phyloP scores from a whole-genome alignment of 306 rosid genomes.

The Albizia julibrissin region DNA sequence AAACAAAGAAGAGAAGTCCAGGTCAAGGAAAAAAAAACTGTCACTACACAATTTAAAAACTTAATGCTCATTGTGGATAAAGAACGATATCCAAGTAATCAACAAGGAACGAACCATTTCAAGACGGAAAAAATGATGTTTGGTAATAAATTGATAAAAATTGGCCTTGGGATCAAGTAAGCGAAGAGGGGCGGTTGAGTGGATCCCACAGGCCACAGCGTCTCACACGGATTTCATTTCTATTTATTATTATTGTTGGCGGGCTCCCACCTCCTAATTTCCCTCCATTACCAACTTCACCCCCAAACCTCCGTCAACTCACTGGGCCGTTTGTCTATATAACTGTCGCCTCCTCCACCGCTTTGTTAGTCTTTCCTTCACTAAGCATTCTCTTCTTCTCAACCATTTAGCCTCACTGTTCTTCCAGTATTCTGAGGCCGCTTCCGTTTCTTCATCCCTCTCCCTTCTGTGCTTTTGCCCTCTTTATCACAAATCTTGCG shows the following conservation, averaged over 20 bases:
- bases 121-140: background rate
- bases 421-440: background rate
- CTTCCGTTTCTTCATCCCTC: background rate
- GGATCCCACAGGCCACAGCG: slow-evolving; percentile 40
- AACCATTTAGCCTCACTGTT: background rate
- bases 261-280: slow-evolving; percentile 25
- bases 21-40: too few relatives aligned
- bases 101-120: too few relatives aligned
- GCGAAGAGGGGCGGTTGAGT: slow-evolving; percentile 25
- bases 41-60: too few relatives aligned
- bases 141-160: background rate
- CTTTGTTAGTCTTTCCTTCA: background rate
- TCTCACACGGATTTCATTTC: slow-evolving; percentile 10
- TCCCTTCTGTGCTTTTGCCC: background rate
- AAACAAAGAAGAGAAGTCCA: too few relatives aligned
- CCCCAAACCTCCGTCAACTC: background rate
- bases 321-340: background rate
- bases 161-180: background rate
- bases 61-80: background rate
- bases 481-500: background rate
- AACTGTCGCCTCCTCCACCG: background rate
- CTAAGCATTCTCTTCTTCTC: background rate
- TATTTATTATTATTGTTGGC: background rate
- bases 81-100: background rate
- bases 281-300: background rate